A percentile compares a stretch with the other conserved stretches of the same genome.
Evolutionary conservation across 2,329 filamentous ascomycete species (phyloP).

Genomic region (Coniella vitis): DNA sequence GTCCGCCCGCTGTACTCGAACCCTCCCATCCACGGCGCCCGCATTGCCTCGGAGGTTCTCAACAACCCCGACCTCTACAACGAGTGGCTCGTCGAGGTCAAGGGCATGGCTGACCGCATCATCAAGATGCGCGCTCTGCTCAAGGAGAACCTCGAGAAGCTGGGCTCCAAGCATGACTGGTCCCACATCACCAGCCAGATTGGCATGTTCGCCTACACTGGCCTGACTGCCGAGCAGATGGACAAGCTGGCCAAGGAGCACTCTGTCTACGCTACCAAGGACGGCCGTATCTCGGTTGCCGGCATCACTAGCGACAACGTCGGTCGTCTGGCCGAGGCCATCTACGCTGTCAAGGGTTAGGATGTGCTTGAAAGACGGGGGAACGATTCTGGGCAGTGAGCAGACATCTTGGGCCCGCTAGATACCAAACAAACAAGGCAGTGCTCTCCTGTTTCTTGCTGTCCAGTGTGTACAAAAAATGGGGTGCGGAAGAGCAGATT

Average conservation of each 20-base stretch:
- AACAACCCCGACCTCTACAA: conserved; percentile 77
- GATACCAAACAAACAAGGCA: background rate
- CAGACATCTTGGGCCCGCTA: too few species aligned
- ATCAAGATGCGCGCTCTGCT: conserved; percentile 95
- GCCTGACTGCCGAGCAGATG: conserved; percentile 87
- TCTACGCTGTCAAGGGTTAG: conserved; percentile 74
- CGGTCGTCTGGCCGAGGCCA: conserved; percentile 71
- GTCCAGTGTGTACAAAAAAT: conserved; percentile 6
- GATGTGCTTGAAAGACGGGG: background rate
- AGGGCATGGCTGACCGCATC: conserved; percentile 98
- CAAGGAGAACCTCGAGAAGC: conserved; percentile 88
- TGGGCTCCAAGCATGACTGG: conserved; percentile 97
- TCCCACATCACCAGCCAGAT: conserved; percentile 98
- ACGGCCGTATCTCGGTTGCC: conserved; percentile 79
- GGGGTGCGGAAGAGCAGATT: background rate
- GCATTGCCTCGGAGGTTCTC: conserved; percentile 87
- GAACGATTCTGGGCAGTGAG: background rate
- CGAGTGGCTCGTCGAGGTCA: conserved; percentile 95
- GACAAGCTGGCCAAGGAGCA: conserved; percentile 85
- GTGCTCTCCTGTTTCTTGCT: background rate
- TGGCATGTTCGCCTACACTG: conserved; percentile 99
- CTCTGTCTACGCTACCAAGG: conserved; percentile 95
- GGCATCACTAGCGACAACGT: conserved; percentile 78
- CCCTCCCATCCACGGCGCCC: conserved; percentile 92
- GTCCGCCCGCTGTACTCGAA: conserved; percentile 97